Evolutionary conservation across 176 grass and related monocot genomes (phyloP).

Genomic region (Cenchrus purpureus): DNA sequence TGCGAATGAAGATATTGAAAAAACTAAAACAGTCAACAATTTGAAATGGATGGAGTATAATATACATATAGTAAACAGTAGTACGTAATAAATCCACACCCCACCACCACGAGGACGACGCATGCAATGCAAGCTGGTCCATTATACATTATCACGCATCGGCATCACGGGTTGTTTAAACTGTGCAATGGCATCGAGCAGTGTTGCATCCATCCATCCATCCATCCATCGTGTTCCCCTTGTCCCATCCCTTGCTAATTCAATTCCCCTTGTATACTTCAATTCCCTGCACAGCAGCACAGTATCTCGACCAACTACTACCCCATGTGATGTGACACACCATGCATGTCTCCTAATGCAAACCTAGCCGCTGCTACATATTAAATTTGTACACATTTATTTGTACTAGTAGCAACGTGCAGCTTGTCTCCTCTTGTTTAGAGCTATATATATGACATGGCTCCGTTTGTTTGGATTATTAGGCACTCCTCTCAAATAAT

Average conservation of each 20-base stretch:
- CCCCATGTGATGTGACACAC: conserved; percentile 31
- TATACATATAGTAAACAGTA: too few species aligned
- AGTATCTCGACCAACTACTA: conserved; percentile 5
- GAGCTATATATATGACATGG: background rate
- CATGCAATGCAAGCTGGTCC: too few species aligned
- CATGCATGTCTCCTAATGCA: conserved; percentile 12
- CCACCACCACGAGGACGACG: too few species aligned
- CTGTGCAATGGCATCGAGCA: background rate
- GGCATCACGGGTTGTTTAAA: background rate
- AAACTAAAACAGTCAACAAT: too few species aligned
- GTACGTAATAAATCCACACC: too few species aligned
- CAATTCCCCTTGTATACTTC: conserved; percentile 43
- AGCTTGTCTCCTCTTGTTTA: conserved; percentile 29
- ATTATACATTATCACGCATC: too few species aligned
- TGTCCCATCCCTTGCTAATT: too few species aligned
- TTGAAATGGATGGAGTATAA: too few species aligned
- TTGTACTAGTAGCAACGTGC: background rate
- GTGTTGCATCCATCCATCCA: background rate
- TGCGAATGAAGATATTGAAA: too few species aligned
- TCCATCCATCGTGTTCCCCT: background rate
- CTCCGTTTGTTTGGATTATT: background rate
- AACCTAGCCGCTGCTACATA: background rate
- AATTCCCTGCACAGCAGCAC: background rate
- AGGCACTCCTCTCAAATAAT: background rate
- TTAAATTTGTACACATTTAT: background rate